These are phyloP conservation scores for Rhodotorula glutinis DNA, from an alignment of 1,284 basidiomycete genomes.

Conservation along the genomic window DNA sequence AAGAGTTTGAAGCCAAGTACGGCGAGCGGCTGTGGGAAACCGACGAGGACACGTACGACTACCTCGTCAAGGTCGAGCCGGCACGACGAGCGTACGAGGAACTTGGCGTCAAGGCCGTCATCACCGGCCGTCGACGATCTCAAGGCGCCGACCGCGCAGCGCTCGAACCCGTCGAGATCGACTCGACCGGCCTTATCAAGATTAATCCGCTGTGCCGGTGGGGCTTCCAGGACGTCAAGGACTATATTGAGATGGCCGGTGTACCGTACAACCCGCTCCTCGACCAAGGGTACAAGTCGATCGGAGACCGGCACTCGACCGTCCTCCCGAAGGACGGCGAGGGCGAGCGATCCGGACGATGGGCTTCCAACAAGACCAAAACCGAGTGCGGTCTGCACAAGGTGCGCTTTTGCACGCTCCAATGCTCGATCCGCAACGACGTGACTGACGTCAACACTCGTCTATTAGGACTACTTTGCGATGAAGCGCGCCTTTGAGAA, in stretches of 20 bases:
- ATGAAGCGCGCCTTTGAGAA: conserved; percentile 45
- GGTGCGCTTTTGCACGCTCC: conserved; percentile 45
- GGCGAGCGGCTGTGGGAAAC: conserved; percentile 83
- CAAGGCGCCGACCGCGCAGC: conserved; percentile 84
- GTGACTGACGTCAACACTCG: neutral
- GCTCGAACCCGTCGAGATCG: conserved; percentile 83
- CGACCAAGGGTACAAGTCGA: conserved; percentile 84
- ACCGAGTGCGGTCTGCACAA: conserved; percentile 93
- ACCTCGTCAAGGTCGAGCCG: conserved; percentile 92
- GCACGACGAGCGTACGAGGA: conserved; percentile 81
- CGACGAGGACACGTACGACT: conserved; percentile 88
- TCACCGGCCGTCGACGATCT: conserved; percentile 87
- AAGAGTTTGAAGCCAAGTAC: conserved; percentile 77
- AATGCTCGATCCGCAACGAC: neutral
- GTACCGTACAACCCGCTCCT: conserved; percentile 89
- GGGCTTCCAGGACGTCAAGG: conserved; percentile 81
- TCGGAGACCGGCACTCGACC: conserved; percentile 98
- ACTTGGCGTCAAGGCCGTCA: conserved; percentile 78
- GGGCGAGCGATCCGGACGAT: conserved; percentile 79
- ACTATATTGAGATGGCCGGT: conserved; percentile 75
- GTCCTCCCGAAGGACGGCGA: conserved; percentile 61
- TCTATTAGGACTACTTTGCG: conserved; percentile 57
- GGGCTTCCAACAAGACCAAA: conserved; percentile 81
- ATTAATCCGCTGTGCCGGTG: conserved; percentile 91
- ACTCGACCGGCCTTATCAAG: conserved; percentile 87